Conservation (phyloP, 2,329 filamentous ascomycete genomes). For the Diaporthe batatas region DNA sequence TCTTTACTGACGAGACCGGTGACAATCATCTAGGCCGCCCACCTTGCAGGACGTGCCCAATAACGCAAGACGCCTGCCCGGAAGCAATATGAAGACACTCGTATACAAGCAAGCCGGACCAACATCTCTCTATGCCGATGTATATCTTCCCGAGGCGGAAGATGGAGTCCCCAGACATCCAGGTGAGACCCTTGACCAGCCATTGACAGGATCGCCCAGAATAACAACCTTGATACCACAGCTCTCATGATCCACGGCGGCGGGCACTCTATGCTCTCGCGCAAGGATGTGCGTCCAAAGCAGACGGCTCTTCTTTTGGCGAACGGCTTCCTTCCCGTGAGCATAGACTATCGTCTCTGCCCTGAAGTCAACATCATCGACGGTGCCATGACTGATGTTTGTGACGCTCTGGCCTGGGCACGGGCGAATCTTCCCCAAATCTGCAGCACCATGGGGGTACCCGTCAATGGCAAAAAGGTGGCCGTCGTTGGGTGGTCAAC, state of each 20-base stretch:
- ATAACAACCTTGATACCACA: neutral
- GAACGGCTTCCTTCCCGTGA: constrained; percentile 59
- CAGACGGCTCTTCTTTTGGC: constrained; percentile 56
- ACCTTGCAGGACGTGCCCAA: neutral
- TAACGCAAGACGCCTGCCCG: neutral
- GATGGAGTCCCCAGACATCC: neutral
- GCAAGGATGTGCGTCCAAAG: constrained; percentile 52
- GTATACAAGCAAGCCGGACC: constrained; percentile 44
- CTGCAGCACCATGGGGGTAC: neutral
- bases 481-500: constrained; percentile 62
- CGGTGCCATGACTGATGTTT: constrained; percentile 60
- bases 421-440: constrained; percentile 47
- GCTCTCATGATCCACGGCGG: constrained; percentile 61
- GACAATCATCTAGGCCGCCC: neutral
- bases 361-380: constrained; percentile 60
- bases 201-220: neutral
- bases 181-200: constrained; percentile 42
- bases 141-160: constrained; percentile 48
- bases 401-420: constrained; percentile 54
- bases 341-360: constrained; percentile 64
- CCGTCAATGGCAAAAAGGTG: constrained; percentile 49
- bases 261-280: constrained; percentile 56
- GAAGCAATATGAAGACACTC: constrained; percentile 42
- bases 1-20: neutral
- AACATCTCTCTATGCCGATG: constrained; percentile 48